Evolutionary conservation across 164 flowering plant species (phyloP).

Genomic region (Vitis rotundifolia): DNA sequence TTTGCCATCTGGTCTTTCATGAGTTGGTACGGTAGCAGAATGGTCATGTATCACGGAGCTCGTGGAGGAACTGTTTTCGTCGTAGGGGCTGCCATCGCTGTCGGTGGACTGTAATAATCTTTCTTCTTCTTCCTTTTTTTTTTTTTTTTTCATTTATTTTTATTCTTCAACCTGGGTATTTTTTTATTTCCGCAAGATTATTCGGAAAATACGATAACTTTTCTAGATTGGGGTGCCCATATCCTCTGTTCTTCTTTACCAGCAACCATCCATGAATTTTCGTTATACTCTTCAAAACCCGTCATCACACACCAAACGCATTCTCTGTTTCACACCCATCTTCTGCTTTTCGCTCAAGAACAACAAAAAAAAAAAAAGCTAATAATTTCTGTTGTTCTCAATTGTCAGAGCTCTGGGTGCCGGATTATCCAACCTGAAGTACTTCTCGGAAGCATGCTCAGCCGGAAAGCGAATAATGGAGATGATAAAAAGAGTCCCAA

Average conservation of each 20-base stretch:
- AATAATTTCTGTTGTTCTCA: background rate
- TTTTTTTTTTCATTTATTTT: background rate
- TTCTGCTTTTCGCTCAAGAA: no score
- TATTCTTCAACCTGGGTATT: background rate
- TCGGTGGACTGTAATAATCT: conserved; percentile 76
- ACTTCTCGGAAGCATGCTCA: conserved; percentile 69
- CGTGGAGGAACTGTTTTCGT: conserved; percentile 80
- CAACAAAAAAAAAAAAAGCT: no score
- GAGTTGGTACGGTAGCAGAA: conserved; percentile 70
- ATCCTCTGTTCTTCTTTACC: background rate
- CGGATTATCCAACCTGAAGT: conserved; percentile 68
- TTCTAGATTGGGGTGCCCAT: background rate
- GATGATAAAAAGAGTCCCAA: conserved; percentile 68
- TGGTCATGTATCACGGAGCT: conserved; percentile 76
- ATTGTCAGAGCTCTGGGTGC: conserved; percentile 65
- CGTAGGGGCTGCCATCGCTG: conserved; percentile 60
- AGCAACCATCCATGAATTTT: no score
- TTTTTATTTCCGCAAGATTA: no score
- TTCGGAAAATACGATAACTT: no score
- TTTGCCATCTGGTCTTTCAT: conserved; percentile 83
- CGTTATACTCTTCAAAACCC: no score
- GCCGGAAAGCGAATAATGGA: conserved; percentile 73
- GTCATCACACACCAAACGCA: no score
- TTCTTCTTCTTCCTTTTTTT: background rate
- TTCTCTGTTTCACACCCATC: no score